Conservation (phyloP, 192 early-diverging fungal species). For the Linnemannia zychae region DNA sequence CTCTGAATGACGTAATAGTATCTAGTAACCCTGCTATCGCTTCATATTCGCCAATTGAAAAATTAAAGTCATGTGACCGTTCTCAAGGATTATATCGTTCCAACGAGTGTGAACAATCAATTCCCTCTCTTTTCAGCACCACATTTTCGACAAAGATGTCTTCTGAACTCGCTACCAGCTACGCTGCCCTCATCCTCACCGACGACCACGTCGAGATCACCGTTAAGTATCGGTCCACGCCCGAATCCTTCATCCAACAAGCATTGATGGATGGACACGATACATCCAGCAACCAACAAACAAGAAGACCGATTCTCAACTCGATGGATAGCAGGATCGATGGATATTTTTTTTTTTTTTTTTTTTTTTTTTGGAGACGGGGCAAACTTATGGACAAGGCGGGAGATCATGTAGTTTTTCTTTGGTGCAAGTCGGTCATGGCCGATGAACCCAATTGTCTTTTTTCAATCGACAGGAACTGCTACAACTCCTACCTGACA, state of each 20-base stretch:
- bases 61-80: neutral
- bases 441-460: neutral
- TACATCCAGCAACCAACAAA: neutral
- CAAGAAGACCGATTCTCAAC: neutral
- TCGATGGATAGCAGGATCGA: conserved; percentile 13
- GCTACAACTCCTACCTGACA: neutral
- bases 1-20: neutral
- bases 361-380: conserved; percentile 9
- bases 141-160: conserved; percentile 39
- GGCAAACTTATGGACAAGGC: neutral
- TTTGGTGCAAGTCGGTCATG: neutral
- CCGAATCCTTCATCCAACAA: neutral
- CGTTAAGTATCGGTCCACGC: conserved; percentile 71
- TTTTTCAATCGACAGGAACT: neutral
- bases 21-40: neutral
- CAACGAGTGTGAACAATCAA: neutral
- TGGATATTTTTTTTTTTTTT: conserved; percentile 26
- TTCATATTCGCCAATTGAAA: neutral
- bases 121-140: conserved; percentile 40
- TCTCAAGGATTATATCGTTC: neutral
- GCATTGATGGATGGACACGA: conserved; percentile 11
- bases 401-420: neutral
- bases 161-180: conserved; percentile 89
- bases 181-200: conserved; percentile 98
- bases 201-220: conserved; percentile 98